phyloP scores from a whole-genome alignment of 148 eudicot genomes.

The Cornus controversa region DNA sequence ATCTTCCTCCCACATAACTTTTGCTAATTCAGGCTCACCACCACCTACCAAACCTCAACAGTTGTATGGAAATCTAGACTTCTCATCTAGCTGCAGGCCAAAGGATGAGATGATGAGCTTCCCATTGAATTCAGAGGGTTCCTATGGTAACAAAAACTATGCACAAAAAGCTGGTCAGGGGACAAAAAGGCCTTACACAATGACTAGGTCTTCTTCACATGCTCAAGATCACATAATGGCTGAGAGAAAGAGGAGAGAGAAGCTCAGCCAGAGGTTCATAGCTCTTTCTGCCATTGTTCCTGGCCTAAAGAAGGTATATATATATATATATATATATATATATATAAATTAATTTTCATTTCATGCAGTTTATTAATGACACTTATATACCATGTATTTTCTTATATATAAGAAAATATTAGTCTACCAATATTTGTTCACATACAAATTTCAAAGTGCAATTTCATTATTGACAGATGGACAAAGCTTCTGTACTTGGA shows the following conservation, averaged over 20 bases:
- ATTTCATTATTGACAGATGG: conserved; percentile 33
- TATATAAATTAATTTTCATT: too few species aligned
- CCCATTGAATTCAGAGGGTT: not conserved
- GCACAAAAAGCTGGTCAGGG: conserved; percentile 1
- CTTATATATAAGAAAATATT: too few species aligned
- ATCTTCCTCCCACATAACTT: not conserved
- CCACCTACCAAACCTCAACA: not conserved
- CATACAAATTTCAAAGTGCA: too few species aligned
- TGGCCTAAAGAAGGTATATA: conserved; percentile 36
- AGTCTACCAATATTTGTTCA: too few species aligned
- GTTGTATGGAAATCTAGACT: not conserved
- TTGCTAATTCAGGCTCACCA: not conserved
- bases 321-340: too few species aligned
- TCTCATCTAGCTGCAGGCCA: not conserved
- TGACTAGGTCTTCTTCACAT: conserved; percentile 16
- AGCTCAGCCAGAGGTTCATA: conserved; percentile 24
- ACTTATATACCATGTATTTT: too few species aligned
- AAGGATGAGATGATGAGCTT: not conserved
- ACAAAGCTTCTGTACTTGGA: conserved; percentile 34
- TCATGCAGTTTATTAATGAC: too few species aligned
- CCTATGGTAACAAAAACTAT: not conserved
- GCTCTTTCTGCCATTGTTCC: conserved; percentile 38
- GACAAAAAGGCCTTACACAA: not conserved
- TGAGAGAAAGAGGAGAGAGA: conserved; percentile 41
- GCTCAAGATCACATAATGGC: conserved; percentile 36